Evolutionary conservation across 2,329 filamentous ascomycete genomes (phyloP), one percentile per base, ranked within the genome.

Genomic region (Aspergillus sp.): DNA sequence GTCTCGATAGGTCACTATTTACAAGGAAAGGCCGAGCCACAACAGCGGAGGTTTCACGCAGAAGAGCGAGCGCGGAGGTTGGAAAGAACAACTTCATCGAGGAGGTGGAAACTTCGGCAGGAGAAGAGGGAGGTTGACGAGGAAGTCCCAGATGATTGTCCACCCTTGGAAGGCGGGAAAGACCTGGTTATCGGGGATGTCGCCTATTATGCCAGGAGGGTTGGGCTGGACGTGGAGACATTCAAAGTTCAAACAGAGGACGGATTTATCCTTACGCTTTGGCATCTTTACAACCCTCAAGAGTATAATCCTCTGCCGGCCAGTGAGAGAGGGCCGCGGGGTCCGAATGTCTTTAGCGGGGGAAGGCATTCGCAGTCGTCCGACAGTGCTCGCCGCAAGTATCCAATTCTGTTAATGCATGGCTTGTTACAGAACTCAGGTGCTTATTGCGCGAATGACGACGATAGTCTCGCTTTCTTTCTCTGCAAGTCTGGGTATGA

Each of bases 401-500:
- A 95, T 61, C 93, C 93, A 0, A 86, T 97, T 0, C 80, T 97
- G 1, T 81, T 98, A 66, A 88, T 98, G 58, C 93, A 96, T 65
- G 93, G 93, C 1, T 81, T 97, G 3, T 79, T 98, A 6, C 93
- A 98, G 75, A 93, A 89, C 53, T 85, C 91, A 0, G 93, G 93
- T 4, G 90, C 93, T 0, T 97, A 91, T 70, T 96, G 92, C 73
- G 87, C 88, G 63, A 96, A 93, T 70, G 93, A 96, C 67, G 92
- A 96, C 61, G 86, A 91, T 64, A 93, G 90, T 24, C 82, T 97
- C 7, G 93, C 93, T 1, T 97, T 97, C 75, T 96, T 89, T 77
- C 86, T 98, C 7, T 92, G 90, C 74, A 96, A 96, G 75, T 87
- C 89, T 0, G 93, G 93, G 1, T 97, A 91, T 73, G 93, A 98